Evolutionary conservation across 805 yeast genomes (phyloP).

Genomic region (Yamadazyma akitaensis): DNA sequence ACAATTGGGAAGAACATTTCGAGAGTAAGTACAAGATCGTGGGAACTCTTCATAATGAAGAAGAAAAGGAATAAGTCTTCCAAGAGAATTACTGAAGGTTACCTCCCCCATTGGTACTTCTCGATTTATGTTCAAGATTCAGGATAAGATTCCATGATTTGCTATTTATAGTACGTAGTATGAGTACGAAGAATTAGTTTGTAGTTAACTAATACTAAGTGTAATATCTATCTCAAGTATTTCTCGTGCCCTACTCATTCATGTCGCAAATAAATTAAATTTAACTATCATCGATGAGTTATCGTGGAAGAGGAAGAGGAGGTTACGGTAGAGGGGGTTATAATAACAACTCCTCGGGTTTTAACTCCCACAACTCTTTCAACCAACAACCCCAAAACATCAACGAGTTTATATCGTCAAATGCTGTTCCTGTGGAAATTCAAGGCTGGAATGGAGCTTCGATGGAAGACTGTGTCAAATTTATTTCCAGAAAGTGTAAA

Average conservation of each 20-base stretch:
- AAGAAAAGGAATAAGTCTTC: neutral
- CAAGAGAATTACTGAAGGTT: neutral
- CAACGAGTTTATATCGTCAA: conserved; percentile 27
- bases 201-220: neutral
- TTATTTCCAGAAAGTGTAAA: conserved; percentile 64
- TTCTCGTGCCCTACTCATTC: neutral
- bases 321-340: conserved; percentile 27
- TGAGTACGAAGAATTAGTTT: neutral
- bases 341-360: conserved; percentile 12
- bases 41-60: conserved; percentile 42
- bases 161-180: neutral
- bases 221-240: neutral
- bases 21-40: conserved; percentile 75
- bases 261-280: neutral
- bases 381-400: conserved; percentile 21
- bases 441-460: conserved; percentile 82
- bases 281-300: conserved; percentile 25
- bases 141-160: too few relatives aligned
- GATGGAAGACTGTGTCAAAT: conserved; percentile 61
- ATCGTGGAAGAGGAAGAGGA: conserved; percentile 37
- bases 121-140: too few relatives aligned
- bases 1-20: conserved; percentile 85
- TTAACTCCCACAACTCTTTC: conserved; percentile 15
- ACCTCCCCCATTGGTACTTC: neutral
- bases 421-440: conserved; percentile 54